Conservation (phyloP, 768 basidiomycete genomes). For the Lenzites betulinus region DNA sequence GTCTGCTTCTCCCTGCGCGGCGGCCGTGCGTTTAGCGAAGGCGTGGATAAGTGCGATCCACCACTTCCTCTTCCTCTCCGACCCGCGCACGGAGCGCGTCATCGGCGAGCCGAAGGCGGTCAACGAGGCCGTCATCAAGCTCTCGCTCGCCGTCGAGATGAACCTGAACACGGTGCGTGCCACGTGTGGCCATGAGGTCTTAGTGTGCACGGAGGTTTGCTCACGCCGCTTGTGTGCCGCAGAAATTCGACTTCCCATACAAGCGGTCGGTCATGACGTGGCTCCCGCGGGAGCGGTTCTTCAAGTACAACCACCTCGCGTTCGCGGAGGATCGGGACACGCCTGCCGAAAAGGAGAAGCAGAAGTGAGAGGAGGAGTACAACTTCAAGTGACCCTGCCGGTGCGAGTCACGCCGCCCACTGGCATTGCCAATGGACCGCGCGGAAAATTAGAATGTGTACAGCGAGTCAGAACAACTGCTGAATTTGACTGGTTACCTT, state of each 20-base stretch:
- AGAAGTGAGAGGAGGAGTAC: too few relatives aligned
- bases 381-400: too few relatives aligned
- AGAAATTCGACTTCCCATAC: conserved; percentile 26
- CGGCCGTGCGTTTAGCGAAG: conserved; percentile 25
- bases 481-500: too few relatives aligned
- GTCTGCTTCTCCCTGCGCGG: neutral
- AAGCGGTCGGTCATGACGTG: conserved; percentile 25
- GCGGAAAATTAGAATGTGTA: too few relatives aligned
- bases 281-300: conserved; percentile 22
- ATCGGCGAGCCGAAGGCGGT: conserved; percentile 44
- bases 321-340: conserved; percentile 11
- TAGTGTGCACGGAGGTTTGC: neutral
- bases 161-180: conserved; percentile 16
- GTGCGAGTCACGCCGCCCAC: too few relatives aligned
- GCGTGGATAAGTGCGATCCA: conserved; percentile 39
- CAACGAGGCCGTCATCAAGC: conserved; percentile 35
- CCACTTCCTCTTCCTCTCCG: conserved; percentile 47
- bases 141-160: conserved; percentile 17
- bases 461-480: too few relatives aligned
- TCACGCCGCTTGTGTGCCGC: neutral
- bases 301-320: conserved; percentile 17
- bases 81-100: conserved; percentile 43
- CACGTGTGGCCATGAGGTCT: too few relatives aligned
- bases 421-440: too few relatives aligned
- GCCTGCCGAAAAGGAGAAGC: too few relatives aligned